Evolutionary conservation across 176 grass and related monocot species (phyloP), one percentile per base, ranked within the genome.

Genomic region (Cymbopogon citratus): DNA sequence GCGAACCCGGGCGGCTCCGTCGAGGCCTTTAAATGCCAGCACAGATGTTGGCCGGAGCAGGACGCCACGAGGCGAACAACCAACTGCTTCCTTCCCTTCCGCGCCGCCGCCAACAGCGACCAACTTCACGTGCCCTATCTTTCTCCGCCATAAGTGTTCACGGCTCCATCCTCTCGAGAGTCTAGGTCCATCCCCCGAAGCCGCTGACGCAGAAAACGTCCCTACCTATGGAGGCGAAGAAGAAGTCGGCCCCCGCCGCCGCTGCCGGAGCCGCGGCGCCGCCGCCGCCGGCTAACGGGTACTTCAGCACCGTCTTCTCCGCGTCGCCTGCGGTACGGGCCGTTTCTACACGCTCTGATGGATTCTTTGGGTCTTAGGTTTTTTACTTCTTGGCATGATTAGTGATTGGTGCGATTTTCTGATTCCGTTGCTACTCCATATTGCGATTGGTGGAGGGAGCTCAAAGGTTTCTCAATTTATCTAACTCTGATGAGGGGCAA

Each of bases 291-390:
- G 23, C 69, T 11, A 74, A 38, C 71, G 84, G 80, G 0, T 92
- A 87, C 76, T 92, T 92, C 59, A 89, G 48, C 84, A 12, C 76
- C 40, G 80, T 79, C 35, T 86, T 79, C 84, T 27, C 90, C 66
- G 56, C 34, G 56, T 33, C 87, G 26, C 65, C 78, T 28, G 26
- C 66, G 90, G 90, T 92, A 87, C 39, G 90, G 89, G 84, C 39
- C 72, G 41, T 51, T 63, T 23, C 33, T 23, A 64, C 33, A 13
- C 26, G 7, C 8, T 29, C 9, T 4, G 69, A 56, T 33, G 3
- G 25, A 24, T 15, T 79, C 5, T 66, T 60, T 36, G 25, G 36
- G 6, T 77, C 45, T 62, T 66, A 12, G 62, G 45, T 48, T 33
- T 69, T 60, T 71, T n/a, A n/a, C n/a, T n/a, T n/a, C n/a, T n/a